Conservation (phyloP, 768 basidiomycete species). For the Lactarius sp. region DNA sequence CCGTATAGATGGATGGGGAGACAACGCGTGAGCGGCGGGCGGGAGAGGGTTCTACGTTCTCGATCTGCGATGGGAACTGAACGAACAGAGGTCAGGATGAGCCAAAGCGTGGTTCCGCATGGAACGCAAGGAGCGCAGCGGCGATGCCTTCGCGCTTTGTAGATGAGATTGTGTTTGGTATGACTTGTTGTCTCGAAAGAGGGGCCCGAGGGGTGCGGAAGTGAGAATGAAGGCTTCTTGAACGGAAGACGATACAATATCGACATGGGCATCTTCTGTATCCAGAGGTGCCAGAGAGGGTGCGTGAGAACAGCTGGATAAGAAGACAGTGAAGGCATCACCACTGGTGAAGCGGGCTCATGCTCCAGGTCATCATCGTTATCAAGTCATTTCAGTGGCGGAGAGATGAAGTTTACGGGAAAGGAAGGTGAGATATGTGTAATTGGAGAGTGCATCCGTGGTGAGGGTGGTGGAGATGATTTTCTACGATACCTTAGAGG, state of each 20-base stretch:
- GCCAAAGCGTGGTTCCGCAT: conserved; percentile 19
- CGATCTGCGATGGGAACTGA: not conserved
- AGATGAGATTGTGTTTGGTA: not conserved
- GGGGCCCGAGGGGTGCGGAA: conserved; percentile 3
- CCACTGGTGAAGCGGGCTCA: conserved; percentile 25
- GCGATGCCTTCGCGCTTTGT: conserved; percentile 22
- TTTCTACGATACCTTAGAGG: no score
- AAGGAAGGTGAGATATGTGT: conserved; percentile 1
- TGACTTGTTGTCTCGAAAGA: not conserved
- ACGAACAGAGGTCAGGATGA: not conserved
- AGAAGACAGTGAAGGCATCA: conserved; percentile 20
- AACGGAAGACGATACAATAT: not conserved
- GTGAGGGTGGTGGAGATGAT: conserved; percentile 3
- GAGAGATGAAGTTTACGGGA: not conserved
- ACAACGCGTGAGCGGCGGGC: conserved; percentile 9
- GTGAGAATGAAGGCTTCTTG: conserved; percentile 18
- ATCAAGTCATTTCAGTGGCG: not conserved
- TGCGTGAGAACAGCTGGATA: conserved; percentile 14
- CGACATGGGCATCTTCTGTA: conserved; percentile 17
- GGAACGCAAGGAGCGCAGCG: not conserved
- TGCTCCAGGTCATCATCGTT: conserved; percentile 18
- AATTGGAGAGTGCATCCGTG: conserved; percentile 16
- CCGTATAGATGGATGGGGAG: conserved; percentile 14
- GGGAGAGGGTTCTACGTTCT: not conserved
- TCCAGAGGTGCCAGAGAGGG: conserved; percentile 21